Conservation (phyloP, 1,284 basidiomycete genomes). For the Cryptococcus sp. region DNA sequence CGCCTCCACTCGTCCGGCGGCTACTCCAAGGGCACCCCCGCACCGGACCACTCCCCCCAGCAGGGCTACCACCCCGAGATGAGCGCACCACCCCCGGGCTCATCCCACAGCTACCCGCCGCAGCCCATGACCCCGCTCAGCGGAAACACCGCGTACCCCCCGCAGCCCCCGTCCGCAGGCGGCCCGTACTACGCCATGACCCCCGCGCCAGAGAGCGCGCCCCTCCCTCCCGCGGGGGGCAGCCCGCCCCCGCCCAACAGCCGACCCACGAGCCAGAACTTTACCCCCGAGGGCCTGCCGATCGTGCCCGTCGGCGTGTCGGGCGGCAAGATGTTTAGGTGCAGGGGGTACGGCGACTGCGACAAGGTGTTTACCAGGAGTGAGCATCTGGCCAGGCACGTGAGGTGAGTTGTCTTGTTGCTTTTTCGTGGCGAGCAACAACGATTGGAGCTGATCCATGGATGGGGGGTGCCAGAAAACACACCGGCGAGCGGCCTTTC, state of each 20-base stretch:
- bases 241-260: slow-evolving; percentile 26
- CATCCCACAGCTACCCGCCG: slow-evolving; percentile 40
- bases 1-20: slow-evolving; percentile 34
- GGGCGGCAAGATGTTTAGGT: slow-evolving; percentile 82
- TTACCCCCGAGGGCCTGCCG: slow-evolving; percentile 39
- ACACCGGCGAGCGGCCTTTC: slow-evolving; percentile 94
- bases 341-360: slow-evolving; percentile 90
- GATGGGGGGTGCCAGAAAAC: slow-evolving; percentile 68
- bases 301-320: slow-evolving; percentile 49
- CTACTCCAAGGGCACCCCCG: slow-evolving; percentile 22
- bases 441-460: neutral
- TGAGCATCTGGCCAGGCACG: slow-evolving; percentile 92
- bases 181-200: slow-evolving; percentile 29
- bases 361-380: slow-evolving; percentile 93
- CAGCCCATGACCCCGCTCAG: slow-evolving; percentile 37
- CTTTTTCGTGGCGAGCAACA: neutral
- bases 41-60: slow-evolving; percentile 27
- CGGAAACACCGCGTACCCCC: slow-evolving; percentile 31
- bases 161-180: slow-evolving; percentile 25
- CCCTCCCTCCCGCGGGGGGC: slow-evolving; percentile 18
- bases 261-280: slow-evolving; percentile 9
- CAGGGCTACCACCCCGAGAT: slow-evolving; percentile 25
- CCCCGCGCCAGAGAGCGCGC: slow-evolving; percentile 23
- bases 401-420: slow-evolving; percentile 60
- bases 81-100: slow-evolving; percentile 30